These are phyloP conservation scores for Exophiala xenobiotica DNA, from an alignment of 2,329 filamentous ascomycete genomes.

Conservation along the genomic window DNA sequence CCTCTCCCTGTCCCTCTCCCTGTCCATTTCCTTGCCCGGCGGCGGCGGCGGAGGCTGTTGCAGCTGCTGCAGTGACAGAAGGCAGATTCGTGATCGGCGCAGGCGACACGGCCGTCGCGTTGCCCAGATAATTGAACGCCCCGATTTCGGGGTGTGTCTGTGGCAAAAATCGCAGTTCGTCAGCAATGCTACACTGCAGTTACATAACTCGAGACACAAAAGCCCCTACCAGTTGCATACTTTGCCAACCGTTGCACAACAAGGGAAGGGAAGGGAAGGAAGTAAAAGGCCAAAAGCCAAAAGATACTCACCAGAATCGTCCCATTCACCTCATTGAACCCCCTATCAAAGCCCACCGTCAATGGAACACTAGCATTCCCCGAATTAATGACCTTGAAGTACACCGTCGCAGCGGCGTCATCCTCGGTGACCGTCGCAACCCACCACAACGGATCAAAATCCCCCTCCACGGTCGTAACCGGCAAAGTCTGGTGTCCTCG, in stretches of 20 bases:
- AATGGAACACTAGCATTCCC: slow-evolving; percentile 27
- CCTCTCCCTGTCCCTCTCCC: too few relatives aligned
- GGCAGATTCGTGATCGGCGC: slow-evolving; percentile 20
- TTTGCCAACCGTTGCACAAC: too few relatives aligned
- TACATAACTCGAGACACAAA: too few relatives aligned
- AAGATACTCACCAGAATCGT: slow-evolving; percentile 28
- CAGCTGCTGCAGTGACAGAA: slow-evolving; percentile 5
- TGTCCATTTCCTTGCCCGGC: too few relatives aligned
- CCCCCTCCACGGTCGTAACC: slow-evolving; percentile 29
- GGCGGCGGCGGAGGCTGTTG: too few relatives aligned
- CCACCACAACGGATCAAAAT: slow-evolving; percentile 26
- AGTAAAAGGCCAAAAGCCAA: neutral
- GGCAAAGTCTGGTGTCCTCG: slow-evolving; percentile 36
- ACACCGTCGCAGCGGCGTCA: slow-evolving; percentile 10
- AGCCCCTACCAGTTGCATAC: too few relatives aligned
- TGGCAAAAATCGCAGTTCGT: too few relatives aligned
- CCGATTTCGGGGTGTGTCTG: slow-evolving; percentile 27
- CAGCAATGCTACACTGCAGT: too few relatives aligned
- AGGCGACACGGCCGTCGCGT: slow-evolving; percentile 31
- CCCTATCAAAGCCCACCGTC: slow-evolving; percentile 26
- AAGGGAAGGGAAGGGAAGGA: neutral
- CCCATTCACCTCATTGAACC: slow-evolving; percentile 31
- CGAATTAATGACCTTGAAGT: slow-evolving; percentile 25
- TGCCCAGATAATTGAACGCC: slow-evolving; percentile 32
- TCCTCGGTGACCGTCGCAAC: slow-evolving; percentile 15